A percentile compares a stretch with the other conserved stretches of the same genome.
Conservation (phyloP, 768 basidiomycete genomes). For the Pleurotus platypus region DNA sequence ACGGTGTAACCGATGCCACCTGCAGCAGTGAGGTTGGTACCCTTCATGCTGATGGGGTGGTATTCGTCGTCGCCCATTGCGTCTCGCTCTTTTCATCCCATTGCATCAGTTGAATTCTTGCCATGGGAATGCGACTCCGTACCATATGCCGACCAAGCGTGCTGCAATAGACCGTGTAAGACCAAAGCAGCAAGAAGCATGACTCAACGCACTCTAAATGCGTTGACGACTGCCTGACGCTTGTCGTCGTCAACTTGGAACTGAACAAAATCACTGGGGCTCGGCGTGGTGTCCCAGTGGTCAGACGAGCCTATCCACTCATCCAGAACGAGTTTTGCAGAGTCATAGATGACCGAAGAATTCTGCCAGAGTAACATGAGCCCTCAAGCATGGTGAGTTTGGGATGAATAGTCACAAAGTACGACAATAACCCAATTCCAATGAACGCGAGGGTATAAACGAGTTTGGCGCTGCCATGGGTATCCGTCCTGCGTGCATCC, state of each 20-base stretch:
- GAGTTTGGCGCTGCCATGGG: constrained; percentile 4
- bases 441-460: neutral
- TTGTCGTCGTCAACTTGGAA: constrained; percentile 54
- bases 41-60: constrained; percentile 73
- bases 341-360: constrained; percentile 15
- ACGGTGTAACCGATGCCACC: constrained; percentile 90
- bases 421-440: neutral
- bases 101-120: constrained; percentile 6
- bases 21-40: constrained; percentile 72
- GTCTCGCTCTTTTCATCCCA: constrained; percentile 58
- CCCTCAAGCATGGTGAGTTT: too few relatives aligned
- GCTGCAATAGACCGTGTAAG: constrained; percentile 35
- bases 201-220: constrained; percentile 63
- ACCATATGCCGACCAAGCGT: constrained; percentile 89
- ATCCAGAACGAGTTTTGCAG: constrained; percentile 17
- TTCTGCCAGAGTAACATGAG: constrained; percentile 5
- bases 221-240: constrained; percentile 68
- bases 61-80: constrained; percentile 94
- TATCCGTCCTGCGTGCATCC: neutral
- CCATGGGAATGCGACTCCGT: constrained; percentile 13
- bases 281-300: constrained; percentile 28
- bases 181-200: neutral
- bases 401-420: neutral
- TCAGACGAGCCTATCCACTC: constrained; percentile 40
- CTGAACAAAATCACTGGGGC: constrained; percentile 9